Evolutionary conservation across 768 basidiomycete genomes (phyloP).

Genomic region (Leccinum disarticulatum): DNA sequence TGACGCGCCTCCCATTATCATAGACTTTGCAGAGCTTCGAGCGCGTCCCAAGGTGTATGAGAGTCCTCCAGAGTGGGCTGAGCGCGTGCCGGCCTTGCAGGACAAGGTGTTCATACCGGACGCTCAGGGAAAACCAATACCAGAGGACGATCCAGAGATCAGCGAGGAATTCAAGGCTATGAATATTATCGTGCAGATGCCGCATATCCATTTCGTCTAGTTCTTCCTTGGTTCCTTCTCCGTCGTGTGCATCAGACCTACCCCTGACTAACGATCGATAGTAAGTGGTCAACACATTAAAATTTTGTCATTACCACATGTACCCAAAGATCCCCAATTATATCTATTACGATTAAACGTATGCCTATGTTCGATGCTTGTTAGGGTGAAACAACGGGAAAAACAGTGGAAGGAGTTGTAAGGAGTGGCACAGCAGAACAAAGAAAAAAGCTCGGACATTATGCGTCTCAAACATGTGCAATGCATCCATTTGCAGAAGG

Average conservation of each 20-base stretch:
- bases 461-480: conserved; percentile 15
- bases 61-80: conserved; percentile 1
- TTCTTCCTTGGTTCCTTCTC: not conserved
- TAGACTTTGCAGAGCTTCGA: conserved; percentile 10
- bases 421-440: conserved; percentile 8
- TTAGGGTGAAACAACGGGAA: conserved; percentile 7
- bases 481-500: conserved; percentile 12
- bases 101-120: conserved; percentile 5
- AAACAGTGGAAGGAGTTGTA: conserved; percentile 3
- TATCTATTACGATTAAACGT: conserved; percentile 24
- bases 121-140: not conserved
- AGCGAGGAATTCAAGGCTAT: conserved; percentile 11
- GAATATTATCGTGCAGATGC: conserved; percentile 13
- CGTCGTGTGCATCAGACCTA: not conserved
- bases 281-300: not conserved
- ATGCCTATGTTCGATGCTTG: conserved; percentile 10
- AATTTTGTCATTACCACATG: not conserved
- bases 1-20: conserved; percentile 10
- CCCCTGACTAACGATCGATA: not conserved
- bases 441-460: not conserved
- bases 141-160: conserved; percentile 4
- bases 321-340: conserved; percentile 18
- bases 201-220: conserved; percentile 11
- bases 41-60: conserved; percentile 14
- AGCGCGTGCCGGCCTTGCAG: not conserved